Evolutionary conservation across 2,329 filamentous ascomycete species (phyloP).

Genomic region (Geosmithia morbida): DNA sequence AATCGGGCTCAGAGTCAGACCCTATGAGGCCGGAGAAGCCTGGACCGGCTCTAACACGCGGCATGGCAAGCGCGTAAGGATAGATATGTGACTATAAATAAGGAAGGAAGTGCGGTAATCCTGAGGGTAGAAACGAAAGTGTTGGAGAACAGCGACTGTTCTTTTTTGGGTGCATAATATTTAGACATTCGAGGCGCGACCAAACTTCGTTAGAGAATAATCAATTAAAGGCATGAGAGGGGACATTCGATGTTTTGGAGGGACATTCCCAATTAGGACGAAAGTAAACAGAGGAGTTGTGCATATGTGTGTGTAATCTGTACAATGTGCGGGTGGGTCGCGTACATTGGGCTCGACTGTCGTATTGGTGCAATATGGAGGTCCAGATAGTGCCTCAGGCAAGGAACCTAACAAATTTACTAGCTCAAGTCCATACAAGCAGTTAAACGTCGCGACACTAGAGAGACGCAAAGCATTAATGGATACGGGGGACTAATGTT

Average conservation of each 20-base stretch:
- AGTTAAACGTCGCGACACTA: background rate
- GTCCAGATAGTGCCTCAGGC: background rate
- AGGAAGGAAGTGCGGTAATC: background rate
- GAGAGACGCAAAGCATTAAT: background rate
- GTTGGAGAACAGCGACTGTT: background rate
- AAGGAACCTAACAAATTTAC: background rate
- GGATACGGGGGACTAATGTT: background rate
- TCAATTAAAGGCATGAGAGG: background rate
- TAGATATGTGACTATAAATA: background rate
- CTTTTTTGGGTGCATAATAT: background rate
- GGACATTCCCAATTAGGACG: slow-evolving; percentile 8
- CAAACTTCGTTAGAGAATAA: background rate
- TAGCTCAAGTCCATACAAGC: background rate
- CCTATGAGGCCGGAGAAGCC: slow-evolving; percentile 22
- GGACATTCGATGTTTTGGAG: slow-evolving; percentile 1
- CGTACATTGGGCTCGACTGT: too few relatives aligned
- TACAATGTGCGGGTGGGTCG: too few relatives aligned
- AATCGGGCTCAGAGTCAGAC: slow-evolving; percentile 30
- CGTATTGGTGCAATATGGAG: background rate
- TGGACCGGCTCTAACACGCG: slow-evolving; percentile 10
- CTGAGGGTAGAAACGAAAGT: background rate
- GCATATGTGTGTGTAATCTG: too few relatives aligned
- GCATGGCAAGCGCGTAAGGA: slow-evolving; percentile 1
- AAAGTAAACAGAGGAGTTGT: slow-evolving; percentile 9
- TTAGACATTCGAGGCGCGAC: background rate